These are phyloP conservation scores for Amborella trichopoda DNA, from an alignment of 164 flowering plant genomes.

Conservation along the genomic window DNA sequence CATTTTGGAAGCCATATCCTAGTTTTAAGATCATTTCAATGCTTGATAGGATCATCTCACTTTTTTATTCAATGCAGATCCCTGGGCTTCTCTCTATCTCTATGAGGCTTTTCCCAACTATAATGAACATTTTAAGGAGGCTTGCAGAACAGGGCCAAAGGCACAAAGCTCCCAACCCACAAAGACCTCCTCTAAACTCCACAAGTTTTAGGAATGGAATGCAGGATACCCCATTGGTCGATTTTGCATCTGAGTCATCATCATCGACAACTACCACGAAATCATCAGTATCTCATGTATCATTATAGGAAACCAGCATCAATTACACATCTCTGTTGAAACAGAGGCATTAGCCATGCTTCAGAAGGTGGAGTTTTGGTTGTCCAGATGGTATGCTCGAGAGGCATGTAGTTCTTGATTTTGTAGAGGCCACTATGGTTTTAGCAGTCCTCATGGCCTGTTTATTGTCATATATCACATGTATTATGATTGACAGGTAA, in stretches of 20 bases:
- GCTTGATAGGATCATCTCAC: neutral
- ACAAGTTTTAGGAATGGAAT: slow-evolving; percentile 24
- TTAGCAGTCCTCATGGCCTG: no score
- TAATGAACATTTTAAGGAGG: slow-evolving; percentile 34
- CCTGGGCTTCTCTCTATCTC: slow-evolving; percentile 40
- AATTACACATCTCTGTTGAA: slow-evolving; percentile 25
- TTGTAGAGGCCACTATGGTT: no score
- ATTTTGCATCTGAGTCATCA: slow-evolving; percentile 20
- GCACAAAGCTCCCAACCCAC: slow-evolving; percentile 12
- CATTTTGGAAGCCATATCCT: neutral
- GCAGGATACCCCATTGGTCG: slow-evolving; percentile 5
- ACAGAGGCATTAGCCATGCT: no score
- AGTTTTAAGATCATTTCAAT: neutral
- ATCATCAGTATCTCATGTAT: slow-evolving; percentile 15
- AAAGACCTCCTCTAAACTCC: slow-evolving; percentile 13
- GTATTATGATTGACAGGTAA: no score
- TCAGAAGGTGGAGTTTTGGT: no score
- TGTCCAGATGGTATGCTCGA: no score
- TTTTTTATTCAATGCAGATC: slow-evolving; percentile 22
- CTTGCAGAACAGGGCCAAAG: slow-evolving; percentile 40
- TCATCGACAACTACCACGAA: no score
- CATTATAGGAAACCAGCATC: slow-evolving; percentile 16
- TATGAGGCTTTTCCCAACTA: slow-evolving; percentile 37
- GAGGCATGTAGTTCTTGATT: no score
- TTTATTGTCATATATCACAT: no score